Base-by-base conservation (phyloP, 345 rosid genomes). In the Stellera chamaejasme region DNA sequence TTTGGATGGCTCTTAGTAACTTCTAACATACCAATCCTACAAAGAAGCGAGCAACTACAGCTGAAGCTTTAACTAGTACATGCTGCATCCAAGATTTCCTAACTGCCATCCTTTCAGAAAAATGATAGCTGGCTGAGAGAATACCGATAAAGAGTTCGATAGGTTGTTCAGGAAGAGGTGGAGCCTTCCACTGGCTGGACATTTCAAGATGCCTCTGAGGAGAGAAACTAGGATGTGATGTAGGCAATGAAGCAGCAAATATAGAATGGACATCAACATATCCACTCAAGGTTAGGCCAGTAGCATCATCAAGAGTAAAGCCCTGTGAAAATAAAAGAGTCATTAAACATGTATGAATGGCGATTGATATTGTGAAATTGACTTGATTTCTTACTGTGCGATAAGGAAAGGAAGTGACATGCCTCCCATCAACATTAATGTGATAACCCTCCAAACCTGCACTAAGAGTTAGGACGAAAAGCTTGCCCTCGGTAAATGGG, bases 31-130 rank as follows among this genome's bases (percentile, higher is more conserved):
- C 97, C 88, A 84, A 39, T 50, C 95, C 92, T 23, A 90, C 97
- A 57, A 90, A 90, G 72, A 90, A 90, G 26, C 90, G 82, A 66
- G 90, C 85, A 11, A 82, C 95, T 10, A 79, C 95, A 58, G 73
- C 71, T 7, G 97, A 87, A 62, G 97, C 76, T 67, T 74, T 74
- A 53, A 90, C 72, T 59, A 84, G 83, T 19, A 70, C 61, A 66
- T 90, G 86, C 63, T 81, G 95, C 87, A 90, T 84, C 97, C 97
- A 90, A 28, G 95, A 74, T 77, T 72, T 90, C 78, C 95, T 87
- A 65, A 82, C 86, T 43, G 95, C 93, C 97, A 90, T 90, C 49
- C 97, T 67, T 76, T 90, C 97, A 8, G 84, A 75, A 66, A 90
- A 86, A 75, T 90, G 95, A 69, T 84, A 84, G 59, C 88, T 93